phyloP scores from a whole-genome alignment of 352 stramenopile genomes.

The Phytopythium helicoides region DNA sequence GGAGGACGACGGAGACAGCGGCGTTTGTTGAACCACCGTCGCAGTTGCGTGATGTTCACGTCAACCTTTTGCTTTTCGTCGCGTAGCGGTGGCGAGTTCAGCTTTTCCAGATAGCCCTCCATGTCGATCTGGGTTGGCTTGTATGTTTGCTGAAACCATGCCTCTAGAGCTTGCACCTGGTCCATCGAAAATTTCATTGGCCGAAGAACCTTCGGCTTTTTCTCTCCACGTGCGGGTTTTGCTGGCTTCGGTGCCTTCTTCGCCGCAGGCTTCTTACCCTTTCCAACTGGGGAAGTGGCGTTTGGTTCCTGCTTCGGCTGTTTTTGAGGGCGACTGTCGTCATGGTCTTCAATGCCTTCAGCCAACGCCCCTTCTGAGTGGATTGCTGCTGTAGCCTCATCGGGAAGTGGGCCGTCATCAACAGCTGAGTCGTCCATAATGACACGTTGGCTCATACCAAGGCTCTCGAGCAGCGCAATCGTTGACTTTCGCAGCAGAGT shows the following conservation, averaged over 20 bases:
- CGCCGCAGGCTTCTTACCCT: neutral
- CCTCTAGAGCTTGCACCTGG: slow-evolving; percentile 73
- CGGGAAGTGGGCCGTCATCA: slow-evolving; percentile 30
- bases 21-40: slow-evolving; percentile 86
- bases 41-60: slow-evolving; percentile 85
- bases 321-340: neutral
- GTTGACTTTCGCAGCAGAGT: slow-evolving; percentile 71
- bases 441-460: slow-evolving; percentile 63
- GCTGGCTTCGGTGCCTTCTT: slow-evolving; percentile 4
- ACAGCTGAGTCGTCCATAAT: slow-evolving; percentile 42
- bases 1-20: slow-evolving; percentile 77
- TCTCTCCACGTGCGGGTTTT: slow-evolving; percentile 7
- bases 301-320: slow-evolving; percentile 7
- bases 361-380: slow-evolving; percentile 17
- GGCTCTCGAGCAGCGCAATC: slow-evolving; percentile 61
- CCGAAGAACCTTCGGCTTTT: slow-evolving; percentile 50
- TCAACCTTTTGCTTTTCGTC: slow-evolving; percentile 78
- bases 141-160: slow-evolving; percentile 87
- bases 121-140: slow-evolving; percentile 80
- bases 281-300: neutral
- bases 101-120: slow-evolving; percentile 63
- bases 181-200: slow-evolving; percentile 89
- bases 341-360: slow-evolving; percentile 5
- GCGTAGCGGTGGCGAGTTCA: slow-evolving; percentile 70
- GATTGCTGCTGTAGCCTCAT: slow-evolving; percentile 22